Base-by-base conservation (phyloP, 768 basidiomycete species). In the Mycena floridula region DNA sequence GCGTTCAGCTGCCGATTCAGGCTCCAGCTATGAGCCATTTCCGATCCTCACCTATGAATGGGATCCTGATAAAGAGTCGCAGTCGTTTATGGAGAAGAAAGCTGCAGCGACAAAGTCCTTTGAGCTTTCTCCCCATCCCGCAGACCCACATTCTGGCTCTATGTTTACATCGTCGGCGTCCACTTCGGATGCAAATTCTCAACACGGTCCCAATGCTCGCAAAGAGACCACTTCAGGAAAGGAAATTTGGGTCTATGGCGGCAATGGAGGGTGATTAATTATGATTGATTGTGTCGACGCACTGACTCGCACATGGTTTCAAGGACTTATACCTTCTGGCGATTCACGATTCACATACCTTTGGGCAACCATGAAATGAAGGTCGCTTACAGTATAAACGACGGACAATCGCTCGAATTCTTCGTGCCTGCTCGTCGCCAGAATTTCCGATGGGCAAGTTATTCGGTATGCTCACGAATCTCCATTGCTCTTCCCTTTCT, bases 321-420 rank as follows among this genome's bases (percentile, higher is more conserved):
- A 47, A 94, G 92, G 4, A 84, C 85, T 0, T 92, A 79, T 58
- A 90, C 90, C 1, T 99, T 99, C 68, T 98, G 92, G 88, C 76
- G 95, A 43, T 97, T 97, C 67, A 71, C 82, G 56, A 79, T 97
- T 39, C 79, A 83, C 50, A 73, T 99, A 44, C 91, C 90, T 0
- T 62, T 97, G 2, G 71, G 73, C 2, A 63, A 68, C 7, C 66
- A 69, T 27, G 89, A 95, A 66, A 86, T 92, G 75, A 66, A 70
- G 40, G 73, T 98, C 42, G 71, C 65, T 44, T 99, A 99, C 62
- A 75, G 74, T 43, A 71, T 99, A 55, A 97, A 98, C 59, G 67
- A 76, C 8, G 86, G 93, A 3, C 79, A 85, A 40, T 72, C 76
- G 48, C 67, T 90, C 40, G 74, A 77, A 26, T 99, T 99, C 61